Conservation (phyloP, 176 grass and related monocot genomes). For the Eremochloa ophiuroides region DNA sequence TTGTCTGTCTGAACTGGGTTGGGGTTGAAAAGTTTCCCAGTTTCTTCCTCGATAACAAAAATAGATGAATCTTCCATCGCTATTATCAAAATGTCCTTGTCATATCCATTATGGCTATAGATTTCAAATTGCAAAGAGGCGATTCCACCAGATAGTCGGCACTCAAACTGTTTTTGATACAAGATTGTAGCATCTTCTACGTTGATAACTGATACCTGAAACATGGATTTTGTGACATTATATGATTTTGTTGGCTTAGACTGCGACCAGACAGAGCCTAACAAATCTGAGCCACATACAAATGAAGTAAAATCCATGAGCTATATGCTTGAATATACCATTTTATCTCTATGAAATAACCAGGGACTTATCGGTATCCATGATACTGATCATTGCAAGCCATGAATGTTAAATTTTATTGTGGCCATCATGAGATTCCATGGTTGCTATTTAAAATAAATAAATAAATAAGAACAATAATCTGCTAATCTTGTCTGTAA, state of each 20-base stretch:
- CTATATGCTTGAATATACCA: not conserved
- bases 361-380: not conserved
- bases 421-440: not conserved
- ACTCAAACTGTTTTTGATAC: conserved; percentile 89
- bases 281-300: not conserved
- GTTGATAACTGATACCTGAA: conserved; percentile 79
- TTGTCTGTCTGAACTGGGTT: conserved; percentile 73
- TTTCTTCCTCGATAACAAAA: conserved; percentile 70
- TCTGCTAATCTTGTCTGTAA: not conserved
- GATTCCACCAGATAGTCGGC: conserved; percentile 68
- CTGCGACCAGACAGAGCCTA: not conserved
- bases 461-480: not conserved
- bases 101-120: conserved; percentile 57
- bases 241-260: not conserved
- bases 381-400: not conserved
- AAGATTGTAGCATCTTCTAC: conserved; percentile 62
- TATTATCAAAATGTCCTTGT: conserved; percentile 69
- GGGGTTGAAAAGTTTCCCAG: conserved; percentile 61
- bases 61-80: conserved; percentile 81
- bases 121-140: conserved; percentile 82
- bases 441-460: not conserved
- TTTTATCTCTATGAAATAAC: conserved; percentile 12
- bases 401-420: not conserved
- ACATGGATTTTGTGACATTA: conserved; percentile 6
- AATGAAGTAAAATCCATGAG: not conserved